Percentiles rank a stretch among this genome's conserved stretches.
These are phyloP conservation scores for Eremothecium coryli DNA, from an alignment of 1,139 yeast genomes.

Conservation along the genomic window DNA sequence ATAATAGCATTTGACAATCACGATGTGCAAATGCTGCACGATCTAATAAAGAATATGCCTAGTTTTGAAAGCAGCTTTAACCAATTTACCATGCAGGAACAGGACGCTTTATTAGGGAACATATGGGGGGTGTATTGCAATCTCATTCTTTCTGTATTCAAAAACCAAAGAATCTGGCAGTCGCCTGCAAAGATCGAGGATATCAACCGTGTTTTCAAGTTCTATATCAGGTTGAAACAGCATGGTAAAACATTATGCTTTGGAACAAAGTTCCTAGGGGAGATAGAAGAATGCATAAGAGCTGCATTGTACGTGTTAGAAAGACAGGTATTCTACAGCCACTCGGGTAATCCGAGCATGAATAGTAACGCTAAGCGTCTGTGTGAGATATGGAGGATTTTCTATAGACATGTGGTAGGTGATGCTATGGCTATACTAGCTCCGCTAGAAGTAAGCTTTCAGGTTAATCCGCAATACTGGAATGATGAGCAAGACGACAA, in stretches of 20 bases:
- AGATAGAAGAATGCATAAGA: constrained; percentile 39
- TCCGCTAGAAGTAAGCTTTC: constrained; percentile 41
- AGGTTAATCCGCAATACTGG: constrained; percentile 16
- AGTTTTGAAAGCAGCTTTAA: constrained; percentile 28
- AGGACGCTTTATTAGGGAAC: constrained; percentile 26
- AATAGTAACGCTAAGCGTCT: constrained; percentile 32
- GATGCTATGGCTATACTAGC: constrained; percentile 51
- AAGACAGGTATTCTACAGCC: constrained; percentile 30
- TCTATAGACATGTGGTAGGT: constrained; percentile 44
- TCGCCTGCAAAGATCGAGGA: constrained; percentile 33
- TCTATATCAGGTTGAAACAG: constrained; percentile 22
- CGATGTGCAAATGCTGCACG: constrained; percentile 21
- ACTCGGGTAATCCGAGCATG: constrained; percentile 24
- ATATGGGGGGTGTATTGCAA: constrained; percentile 29
- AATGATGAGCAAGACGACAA: background rate
- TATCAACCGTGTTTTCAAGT: constrained; percentile 31
- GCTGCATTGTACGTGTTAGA: constrained; percentile 39
- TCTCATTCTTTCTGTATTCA: constrained; percentile 25
- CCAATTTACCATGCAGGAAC: constrained; percentile 24
- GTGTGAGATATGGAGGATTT: constrained; percentile 45
- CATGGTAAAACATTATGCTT: constrained; percentile 22
- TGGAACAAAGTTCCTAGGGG: constrained; percentile 31
- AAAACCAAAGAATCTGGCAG: constrained; percentile 27
- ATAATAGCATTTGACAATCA: constrained; percentile 8
- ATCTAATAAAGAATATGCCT: constrained; percentile 26